Evolutionary conservation across 2,329 filamentous ascomycete species (phyloP).

Genomic region (Bipolaris sorokiniana): DNA sequence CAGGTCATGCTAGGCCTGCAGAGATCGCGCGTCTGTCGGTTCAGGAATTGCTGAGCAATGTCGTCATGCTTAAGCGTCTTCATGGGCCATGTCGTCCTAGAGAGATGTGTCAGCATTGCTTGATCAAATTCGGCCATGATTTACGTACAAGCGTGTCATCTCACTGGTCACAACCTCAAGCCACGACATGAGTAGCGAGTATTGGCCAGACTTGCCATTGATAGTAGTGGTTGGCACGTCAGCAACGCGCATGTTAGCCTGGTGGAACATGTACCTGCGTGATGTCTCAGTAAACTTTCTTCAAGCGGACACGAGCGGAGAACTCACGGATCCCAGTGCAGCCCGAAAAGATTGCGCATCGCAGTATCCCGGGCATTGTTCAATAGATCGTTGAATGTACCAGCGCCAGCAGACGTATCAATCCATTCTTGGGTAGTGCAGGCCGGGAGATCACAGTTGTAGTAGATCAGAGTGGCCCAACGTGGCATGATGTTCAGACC

Average conservation of each 20-base stretch:
- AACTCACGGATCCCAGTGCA: constrained; percentile 58
- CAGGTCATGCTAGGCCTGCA: constrained; percentile 60
- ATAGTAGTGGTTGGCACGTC: constrained; percentile 57
- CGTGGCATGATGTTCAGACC: constrained; percentile 65
- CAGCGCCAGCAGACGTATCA: constrained; percentile 62
- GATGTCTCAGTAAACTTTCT: constrained; percentile 9
- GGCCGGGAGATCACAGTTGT: constrained; percentile 64
- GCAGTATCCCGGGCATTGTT: constrained; percentile 59
- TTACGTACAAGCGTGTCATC: constrained; percentile 56
- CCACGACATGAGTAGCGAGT: constrained; percentile 65
- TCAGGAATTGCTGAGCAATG: constrained; percentile 58
- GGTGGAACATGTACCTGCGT: constrained; percentile 66
- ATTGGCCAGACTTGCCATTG: constrained; percentile 55
- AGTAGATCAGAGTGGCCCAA: constrained; percentile 68
- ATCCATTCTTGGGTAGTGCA: constrained; percentile 68
- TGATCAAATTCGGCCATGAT: not conserved
- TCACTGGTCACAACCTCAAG: constrained; percentile 61
- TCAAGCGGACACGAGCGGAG: not conserved
- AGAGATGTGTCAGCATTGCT: constrained; percentile 7
- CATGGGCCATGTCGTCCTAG: constrained; percentile 57
- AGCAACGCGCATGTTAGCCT: constrained; percentile 63
- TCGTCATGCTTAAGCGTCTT: constrained; percentile 64
- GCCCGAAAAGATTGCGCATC: constrained; percentile 62
- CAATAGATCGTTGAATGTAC: constrained; percentile 61
- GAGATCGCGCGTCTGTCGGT: constrained; percentile 60